A percentile compares a stretch with the other conserved stretches of the same genome.
Evolutionary conservation across 2,329 filamentous ascomycete genomes (phyloP).

Genomic region (Arachnomyces sp.): DNA sequence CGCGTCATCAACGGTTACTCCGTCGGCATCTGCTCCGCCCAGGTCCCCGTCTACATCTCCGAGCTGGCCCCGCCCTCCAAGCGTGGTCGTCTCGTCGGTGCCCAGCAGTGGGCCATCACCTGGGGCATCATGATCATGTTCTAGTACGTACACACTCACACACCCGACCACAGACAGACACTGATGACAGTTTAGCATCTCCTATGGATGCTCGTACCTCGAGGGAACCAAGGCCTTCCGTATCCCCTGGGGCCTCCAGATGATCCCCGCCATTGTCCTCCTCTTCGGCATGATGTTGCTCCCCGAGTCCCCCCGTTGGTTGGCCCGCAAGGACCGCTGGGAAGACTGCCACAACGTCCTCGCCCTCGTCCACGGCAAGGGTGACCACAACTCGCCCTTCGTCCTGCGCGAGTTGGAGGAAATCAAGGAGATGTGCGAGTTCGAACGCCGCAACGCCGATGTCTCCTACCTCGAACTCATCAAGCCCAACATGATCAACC

Average conservation of each 20-base stretch:
- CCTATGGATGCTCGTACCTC: constrained; percentile 55
- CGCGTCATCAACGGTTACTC: constrained; percentile 65
- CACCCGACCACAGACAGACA: not conserved
- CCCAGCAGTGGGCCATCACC: constrained; percentile 66
- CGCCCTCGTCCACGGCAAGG: constrained; percentile 55
- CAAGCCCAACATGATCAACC: constrained; percentile 65
- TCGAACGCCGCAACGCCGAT: constrained; percentile 62
- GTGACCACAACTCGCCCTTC: constrained; percentile 57
- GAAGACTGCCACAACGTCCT: constrained; percentile 45
- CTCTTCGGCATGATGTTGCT: constrained; percentile 29
- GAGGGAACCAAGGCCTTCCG: constrained; percentile 49
- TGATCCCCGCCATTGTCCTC: constrained; percentile 42
- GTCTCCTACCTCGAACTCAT: constrained; percentile 67
- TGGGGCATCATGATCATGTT: constrained; percentile 64
- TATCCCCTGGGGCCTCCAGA: constrained; percentile 58
- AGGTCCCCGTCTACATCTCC: constrained; percentile 63
- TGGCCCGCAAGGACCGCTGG: constrained; percentile 55
- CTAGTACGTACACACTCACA: constrained; percentile 32
- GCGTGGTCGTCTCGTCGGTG: constrained; percentile 57
- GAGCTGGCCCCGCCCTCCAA: constrained; percentile 54
- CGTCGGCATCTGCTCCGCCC: constrained; percentile 65
- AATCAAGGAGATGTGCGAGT: constrained; percentile 65
- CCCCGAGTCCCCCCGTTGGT: constrained; percentile 57
- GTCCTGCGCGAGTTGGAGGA: constrained; percentile 63
- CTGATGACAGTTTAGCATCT: constrained; percentile 40